Evolutionary conservation across 164 flowering plant genomes (phyloP).

Genomic region (Kingdonia uniflora): DNA sequence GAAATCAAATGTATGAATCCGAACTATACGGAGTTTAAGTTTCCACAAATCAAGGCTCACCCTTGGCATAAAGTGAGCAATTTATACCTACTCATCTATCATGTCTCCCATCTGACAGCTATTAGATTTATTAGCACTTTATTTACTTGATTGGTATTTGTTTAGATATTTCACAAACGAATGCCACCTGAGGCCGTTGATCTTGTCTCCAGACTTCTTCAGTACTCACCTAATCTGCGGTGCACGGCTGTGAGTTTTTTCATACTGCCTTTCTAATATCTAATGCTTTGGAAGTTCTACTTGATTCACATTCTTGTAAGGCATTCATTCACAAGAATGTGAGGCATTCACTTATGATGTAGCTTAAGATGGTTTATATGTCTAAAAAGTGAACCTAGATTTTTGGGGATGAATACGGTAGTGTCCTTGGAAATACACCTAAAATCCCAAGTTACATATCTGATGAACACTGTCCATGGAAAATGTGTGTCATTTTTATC

Average conservation of each 20-base stretch:
- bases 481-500: no score
- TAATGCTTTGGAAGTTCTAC: no score
- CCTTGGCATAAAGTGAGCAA: constrained; percentile 64
- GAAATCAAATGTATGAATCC: constrained; percentile 82
- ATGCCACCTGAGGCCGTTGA: constrained; percentile 70
- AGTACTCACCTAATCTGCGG: constrained; percentile 59
- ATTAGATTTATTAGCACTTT: not conserved
- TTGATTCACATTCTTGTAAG: no score
- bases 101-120: not conserved
- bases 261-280: not conserved
- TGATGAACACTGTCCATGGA: no score
- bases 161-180: constrained; percentile 57
- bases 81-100: not conserved
- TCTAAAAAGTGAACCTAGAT: no score
- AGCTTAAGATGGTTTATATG: no score
- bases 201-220: constrained; percentile 68
- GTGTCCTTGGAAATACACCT: no score
- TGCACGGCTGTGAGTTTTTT: constrained; percentile 60
- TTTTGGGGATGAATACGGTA: no score
- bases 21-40: constrained; percentile 60
- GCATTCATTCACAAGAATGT: no score
- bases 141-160: not conserved
- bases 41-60: constrained; percentile 65
- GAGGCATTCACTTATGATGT: no score
- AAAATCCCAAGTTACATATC: no score